A percentile compares a stretch with the other conserved stretches of the same genome.
phyloP scores from a whole-genome alignment of 108 stramenopile species.

The Nitzschia sp. region DNA sequence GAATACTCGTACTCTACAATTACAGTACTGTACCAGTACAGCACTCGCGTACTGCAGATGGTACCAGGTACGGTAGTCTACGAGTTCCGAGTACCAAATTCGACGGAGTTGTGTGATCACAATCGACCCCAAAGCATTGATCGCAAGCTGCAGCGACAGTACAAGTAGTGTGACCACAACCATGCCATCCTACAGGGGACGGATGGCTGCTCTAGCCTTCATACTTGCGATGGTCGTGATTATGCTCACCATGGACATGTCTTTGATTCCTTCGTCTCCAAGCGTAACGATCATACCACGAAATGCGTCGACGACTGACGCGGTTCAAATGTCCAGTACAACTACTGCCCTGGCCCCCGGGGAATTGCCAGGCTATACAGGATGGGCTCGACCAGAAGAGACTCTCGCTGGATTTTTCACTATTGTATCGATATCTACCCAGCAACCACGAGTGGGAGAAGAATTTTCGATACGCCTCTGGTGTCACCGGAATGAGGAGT shows the following conservation, averaged over 20 bases:
- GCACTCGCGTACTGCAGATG: too few species aligned
- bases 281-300: neutral
- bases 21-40: too few species aligned
- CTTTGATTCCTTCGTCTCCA: neutral
- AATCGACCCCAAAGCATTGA: too few species aligned
- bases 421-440: constrained; percentile 25
- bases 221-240: neutral
- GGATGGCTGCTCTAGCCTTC: neutral
- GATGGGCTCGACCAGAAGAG: constrained; percentile 71
- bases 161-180: too few species aligned
- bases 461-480: constrained; percentile 22
- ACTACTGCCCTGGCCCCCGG: constrained; percentile 34
- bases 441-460: constrained; percentile 1
- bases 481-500: constrained; percentile 42
- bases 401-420: constrained; percentile 61
- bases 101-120: too few species aligned
- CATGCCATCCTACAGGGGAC: too few species aligned
- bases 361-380: constrained; percentile 80
- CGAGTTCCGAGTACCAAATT: too few species aligned
- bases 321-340: neutral
- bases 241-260: neutral
- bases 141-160: too few species aligned
- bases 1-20: too few species aligned
- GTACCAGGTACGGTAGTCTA: too few species aligned
- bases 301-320: neutral